A percentile compares a stretch with the other conserved stretches of the same genome.
Conservation (phyloP, 2,329 filamentous ascomycete species). For the Bipolaris gigantea region DNA sequence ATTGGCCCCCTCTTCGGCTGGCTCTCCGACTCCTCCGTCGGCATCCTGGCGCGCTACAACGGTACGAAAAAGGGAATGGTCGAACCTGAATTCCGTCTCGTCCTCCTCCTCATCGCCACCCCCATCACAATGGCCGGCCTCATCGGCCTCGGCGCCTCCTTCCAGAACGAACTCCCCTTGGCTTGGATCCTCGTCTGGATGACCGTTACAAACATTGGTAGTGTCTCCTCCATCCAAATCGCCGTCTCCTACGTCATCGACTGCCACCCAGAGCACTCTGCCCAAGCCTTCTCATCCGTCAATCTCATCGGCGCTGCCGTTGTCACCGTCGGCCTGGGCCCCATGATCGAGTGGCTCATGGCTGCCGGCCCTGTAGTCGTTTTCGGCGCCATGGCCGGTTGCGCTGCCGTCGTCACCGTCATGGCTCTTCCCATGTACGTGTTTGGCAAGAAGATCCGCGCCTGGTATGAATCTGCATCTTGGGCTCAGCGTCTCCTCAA, state of each 20-base stretch:
- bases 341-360: constrained; percentile 11
- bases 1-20: constrained; percentile 14
- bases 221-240: constrained; percentile 8
- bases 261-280: constrained; percentile 16
- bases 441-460: constrained; percentile 17
- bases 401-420: constrained; percentile 3
- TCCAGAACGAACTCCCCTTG: constrained; percentile 7
- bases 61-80: constrained; percentile 13
- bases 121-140: constrained; percentile 14
- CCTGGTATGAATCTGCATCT: constrained; percentile 13
- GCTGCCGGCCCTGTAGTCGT: background rate
- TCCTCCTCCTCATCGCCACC: constrained; percentile 11
- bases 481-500: constrained; percentile 15
- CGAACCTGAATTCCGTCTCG: constrained; percentile 19
- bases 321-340: constrained; percentile 3
- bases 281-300: constrained; percentile 14
- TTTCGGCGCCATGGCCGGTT: constrained; percentile 4
- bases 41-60: constrained; percentile 14
- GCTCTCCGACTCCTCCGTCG: constrained; percentile 15
- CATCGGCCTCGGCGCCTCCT: constrained; percentile 9
- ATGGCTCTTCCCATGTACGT: constrained; percentile 13
- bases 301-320: constrained; percentile 10
- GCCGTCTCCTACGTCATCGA: constrained; percentile 18
- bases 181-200: constrained; percentile 16
- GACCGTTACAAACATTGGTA: constrained; percentile 12